Percentiles rank a stretch among this genome's conserved stretches.
phyloP scores from a whole-genome alignment of 2,329 filamentous ascomycete genomes.

The Penicillium decumbens region DNA sequence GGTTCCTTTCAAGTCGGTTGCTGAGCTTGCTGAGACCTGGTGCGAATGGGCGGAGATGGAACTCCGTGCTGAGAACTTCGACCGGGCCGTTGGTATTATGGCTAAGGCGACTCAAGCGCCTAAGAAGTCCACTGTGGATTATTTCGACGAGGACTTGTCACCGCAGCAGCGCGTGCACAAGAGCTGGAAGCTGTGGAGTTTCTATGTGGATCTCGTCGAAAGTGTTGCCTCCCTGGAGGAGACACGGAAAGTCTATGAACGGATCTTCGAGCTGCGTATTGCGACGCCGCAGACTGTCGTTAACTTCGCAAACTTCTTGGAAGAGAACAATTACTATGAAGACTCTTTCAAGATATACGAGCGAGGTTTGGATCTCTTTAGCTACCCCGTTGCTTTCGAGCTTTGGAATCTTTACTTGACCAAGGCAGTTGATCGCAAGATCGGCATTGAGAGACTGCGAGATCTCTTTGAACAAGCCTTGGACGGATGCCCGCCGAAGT shows the following conservation, averaged over 20 bases:
- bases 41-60: slow-evolving; percentile 99
- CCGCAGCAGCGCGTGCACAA: slow-evolving; percentile 97
- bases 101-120: slow-evolving; percentile 95
- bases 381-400: slow-evolving; percentile 95
- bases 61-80: slow-evolving; percentile 89
- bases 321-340: slow-evolving; percentile 92
- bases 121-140: slow-evolving; percentile 96
- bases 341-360: slow-evolving; percentile 98
- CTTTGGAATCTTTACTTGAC: slow-evolving; percentile 97
- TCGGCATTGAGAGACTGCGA: slow-evolving; percentile 86
- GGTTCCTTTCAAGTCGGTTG: slow-evolving; percentile 96
- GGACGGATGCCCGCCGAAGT: slow-evolving; percentile 89
- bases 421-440: slow-evolving; percentile 93
- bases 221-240: slow-evolving; percentile 88
- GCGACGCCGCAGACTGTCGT: slow-evolving; percentile 97
- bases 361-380: slow-evolving; percentile 94
- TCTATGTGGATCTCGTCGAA: slow-evolving; percentile 96
- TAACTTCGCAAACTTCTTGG: slow-evolving; percentile 93
- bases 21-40: slow-evolving; percentile 96
- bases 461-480: slow-evolving; percentile 97
- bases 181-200: slow-evolving; percentile 99
- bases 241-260: slow-evolving; percentile 89
- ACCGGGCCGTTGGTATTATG: slow-evolving; percentile 92
- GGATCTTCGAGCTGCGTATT: slow-evolving; percentile 96
- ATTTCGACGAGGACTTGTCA: slow-evolving; percentile 90